These are phyloP conservation scores for Fraxinus baroniana DNA, from an alignment of 305 asterid genomes.

Conservation along the genomic window DNA sequence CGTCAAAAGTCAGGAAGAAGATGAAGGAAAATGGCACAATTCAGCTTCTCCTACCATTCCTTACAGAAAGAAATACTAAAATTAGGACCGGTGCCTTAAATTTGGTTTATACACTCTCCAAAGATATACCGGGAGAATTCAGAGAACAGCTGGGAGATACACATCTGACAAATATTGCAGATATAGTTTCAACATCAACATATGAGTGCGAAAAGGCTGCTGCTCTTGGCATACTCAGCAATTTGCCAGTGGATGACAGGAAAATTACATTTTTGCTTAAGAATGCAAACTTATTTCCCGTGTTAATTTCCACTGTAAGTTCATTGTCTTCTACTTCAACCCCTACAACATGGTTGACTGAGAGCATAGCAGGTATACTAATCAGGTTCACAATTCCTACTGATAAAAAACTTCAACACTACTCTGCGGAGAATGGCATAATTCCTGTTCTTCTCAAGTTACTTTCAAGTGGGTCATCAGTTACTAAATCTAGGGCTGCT, in stretches of 20 bases:
- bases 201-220: conserved; percentile 57
- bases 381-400: conserved; percentile 62
- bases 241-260: conserved; percentile 55
- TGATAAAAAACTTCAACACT: conserved; percentile 59
- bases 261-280: conserved; percentile 56
- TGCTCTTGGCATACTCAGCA: conserved; percentile 67
- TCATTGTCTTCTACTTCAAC: conserved; percentile 23
- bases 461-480: conserved; percentile 43
- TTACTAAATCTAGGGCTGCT: conserved; percentile 59
- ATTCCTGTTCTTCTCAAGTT: conserved; percentile 55
- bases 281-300: conserved; percentile 46
- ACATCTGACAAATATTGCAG: conserved; percentile 36
- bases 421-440: conserved; percentile 55
- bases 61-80: conserved; percentile 40
- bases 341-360: conserved; percentile 33
- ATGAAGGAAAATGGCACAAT: conserved; percentile 75
- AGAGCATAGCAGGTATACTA: conserved; percentile 57
- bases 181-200: conserved; percentile 37
- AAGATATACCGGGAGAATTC: conserved; percentile 48
- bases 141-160: conserved; percentile 54
- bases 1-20: conserved; percentile 48
- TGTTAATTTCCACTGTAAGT: conserved; percentile 37
- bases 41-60: conserved; percentile 62
- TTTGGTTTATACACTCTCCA: conserved; percentile 49
- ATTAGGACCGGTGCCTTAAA: conserved; percentile 53